Evolutionary conservation across 352 stramenopile species (phyloP), one percentile per base, ranked within the genome.

Genomic region (Pythium coloratum): DNA sequence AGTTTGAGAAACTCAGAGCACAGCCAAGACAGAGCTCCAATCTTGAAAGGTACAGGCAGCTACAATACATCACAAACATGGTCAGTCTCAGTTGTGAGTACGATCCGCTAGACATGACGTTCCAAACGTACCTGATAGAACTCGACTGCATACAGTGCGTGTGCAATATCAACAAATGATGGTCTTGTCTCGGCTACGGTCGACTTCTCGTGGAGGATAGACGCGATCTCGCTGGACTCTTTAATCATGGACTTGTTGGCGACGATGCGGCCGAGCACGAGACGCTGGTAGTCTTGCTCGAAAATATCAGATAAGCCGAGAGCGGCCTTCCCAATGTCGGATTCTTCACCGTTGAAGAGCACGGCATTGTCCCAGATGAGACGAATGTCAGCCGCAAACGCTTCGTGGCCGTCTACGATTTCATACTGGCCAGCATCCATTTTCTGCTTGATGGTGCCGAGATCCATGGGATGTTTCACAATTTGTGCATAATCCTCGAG

Each of bases 391-490:
- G 73, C 63, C 0, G 85, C 85, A 67, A 96, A 96, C 0, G 69
- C 71, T 50, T 90, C 75, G 58, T 89, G 80, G 2, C 81, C 85
- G 32, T 75, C 56, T 0, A 70, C 59, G 47, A 76, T 73, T 76
- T 95, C 86, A 66, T 96, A 96, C n/a, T 66, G 65, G 51, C 86
- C 88, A 24, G 69, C 81, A 64, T 92, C 82, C 24, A 96, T 78
- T 33, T 78, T 87, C 36, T 78, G 80, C 59, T 90, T 89, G 38
- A 98, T 91, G 14, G 91, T 97, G 7, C 89, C 86, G 16, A 98
- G 66, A 78, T 98, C 92, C 88, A 97, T 97, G 20, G 92, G 92
- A 26, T 80, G 78, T 67, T 96, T 97, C 24, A 98, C 76, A 46
- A 95, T 70, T 36, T 94, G 74, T 7, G 78, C 59, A 55, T 98